Evolutionary conservation across 2,329 filamentous ascomycete species (phyloP).

Genomic region (Tympanopsis confertula): DNA sequence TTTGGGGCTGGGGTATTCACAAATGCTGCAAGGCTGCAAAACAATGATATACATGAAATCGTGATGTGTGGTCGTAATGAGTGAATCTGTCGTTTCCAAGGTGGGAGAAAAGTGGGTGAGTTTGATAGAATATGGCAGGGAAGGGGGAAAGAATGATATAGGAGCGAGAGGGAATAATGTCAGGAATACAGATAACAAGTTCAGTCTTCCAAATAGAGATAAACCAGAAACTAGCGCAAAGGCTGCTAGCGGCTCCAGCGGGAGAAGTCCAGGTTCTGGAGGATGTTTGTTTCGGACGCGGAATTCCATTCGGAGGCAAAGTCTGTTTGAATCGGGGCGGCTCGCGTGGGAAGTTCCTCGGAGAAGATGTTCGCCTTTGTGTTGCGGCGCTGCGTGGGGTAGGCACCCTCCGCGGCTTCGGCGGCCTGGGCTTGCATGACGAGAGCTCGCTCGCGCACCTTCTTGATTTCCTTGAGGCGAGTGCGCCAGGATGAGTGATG

Average conservation of each 20-base stretch:
- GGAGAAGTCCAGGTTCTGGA: constrained; percentile 26
- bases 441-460: constrained; percentile 35
- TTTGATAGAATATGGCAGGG: too few species aligned
- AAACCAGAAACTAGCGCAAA: not conserved
- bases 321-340: constrained; percentile 17
- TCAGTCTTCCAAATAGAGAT: not conserved
- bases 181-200: too few species aligned
- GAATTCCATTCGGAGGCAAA: constrained; percentile 21
- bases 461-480: constrained; percentile 54
- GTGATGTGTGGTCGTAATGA: constrained; percentile 10
- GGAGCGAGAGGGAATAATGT: too few species aligned
- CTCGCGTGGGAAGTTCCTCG: constrained; percentile 19
- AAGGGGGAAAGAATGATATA: too few species aligned
- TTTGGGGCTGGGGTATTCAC: constrained; percentile 22
- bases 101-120: too few species aligned
- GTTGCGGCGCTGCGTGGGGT: constrained; percentile 17
- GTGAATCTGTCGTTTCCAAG: too few species aligned
- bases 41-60: constrained; percentile 16
- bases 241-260: constrained; percentile 21
- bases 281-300: constrained; percentile 19
- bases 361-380: constrained; percentile 22
- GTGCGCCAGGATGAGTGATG: constrained; percentile 59
- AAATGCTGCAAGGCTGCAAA: not conserved
- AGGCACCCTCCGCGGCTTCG: constrained; percentile 17
- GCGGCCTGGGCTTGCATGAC: constrained; percentile 5